phyloP scores from a whole-genome alignment of 305 asterid species.

The Rubia occidens region DNA sequence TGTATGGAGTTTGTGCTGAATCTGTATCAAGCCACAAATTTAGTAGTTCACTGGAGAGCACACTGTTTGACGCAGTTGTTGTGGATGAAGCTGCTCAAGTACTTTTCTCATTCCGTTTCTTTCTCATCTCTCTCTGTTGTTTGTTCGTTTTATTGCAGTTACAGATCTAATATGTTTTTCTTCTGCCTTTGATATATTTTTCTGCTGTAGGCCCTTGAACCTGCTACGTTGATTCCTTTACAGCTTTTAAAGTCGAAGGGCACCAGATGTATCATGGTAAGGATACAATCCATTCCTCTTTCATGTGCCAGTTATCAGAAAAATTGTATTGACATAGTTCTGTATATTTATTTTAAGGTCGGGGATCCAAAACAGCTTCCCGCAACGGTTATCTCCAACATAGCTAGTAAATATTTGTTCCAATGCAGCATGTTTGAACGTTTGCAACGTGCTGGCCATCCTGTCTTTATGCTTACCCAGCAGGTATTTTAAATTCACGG shows the following conservation, averaged over 20 bases:
- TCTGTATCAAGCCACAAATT: slow-evolving; percentile 64
- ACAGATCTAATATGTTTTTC: slow-evolving; percentile 3
- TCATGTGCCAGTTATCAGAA: slow-evolving; percentile 13
- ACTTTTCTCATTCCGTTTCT: slow-evolving; percentile 10
- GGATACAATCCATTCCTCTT: slow-evolving; percentile 12
- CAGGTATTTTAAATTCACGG: slow-evolving; percentile 41
- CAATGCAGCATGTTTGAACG: slow-evolving; percentile 99
- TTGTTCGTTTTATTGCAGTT: slow-evolving; percentile 14
- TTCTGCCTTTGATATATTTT: slow-evolving; percentile 21
- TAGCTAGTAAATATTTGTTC: slow-evolving; percentile 81
- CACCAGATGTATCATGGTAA: slow-evolving; percentile 85
- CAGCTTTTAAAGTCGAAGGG: slow-evolving; percentile 91
- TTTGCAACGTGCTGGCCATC: slow-evolving; percentile 96
- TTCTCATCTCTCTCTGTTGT: slow-evolving; percentile 14
- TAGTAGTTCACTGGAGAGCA: slow-evolving; percentile 51
- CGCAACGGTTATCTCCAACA: slow-evolving; percentile 87
- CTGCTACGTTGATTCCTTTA: slow-evolving; percentile 92
- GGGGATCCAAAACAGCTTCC: slow-evolving; percentile 99
- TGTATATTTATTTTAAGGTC: slow-evolving; percentile 39
- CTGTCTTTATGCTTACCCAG: slow-evolving; percentile 84
- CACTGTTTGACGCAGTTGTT: slow-evolving; percentile 91
- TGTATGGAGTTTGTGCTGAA: slow-evolving; percentile 86
- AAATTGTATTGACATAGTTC: slow-evolving; percentile 7
- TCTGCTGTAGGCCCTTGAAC: slow-evolving; percentile 79
- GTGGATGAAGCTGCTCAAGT: slow-evolving; percentile 99